Evolutionary conservation across 441 rosid genomes (phyloP), one percentile per base, ranked within the genome.

Genomic region (Euphorbia corollata): DNA sequence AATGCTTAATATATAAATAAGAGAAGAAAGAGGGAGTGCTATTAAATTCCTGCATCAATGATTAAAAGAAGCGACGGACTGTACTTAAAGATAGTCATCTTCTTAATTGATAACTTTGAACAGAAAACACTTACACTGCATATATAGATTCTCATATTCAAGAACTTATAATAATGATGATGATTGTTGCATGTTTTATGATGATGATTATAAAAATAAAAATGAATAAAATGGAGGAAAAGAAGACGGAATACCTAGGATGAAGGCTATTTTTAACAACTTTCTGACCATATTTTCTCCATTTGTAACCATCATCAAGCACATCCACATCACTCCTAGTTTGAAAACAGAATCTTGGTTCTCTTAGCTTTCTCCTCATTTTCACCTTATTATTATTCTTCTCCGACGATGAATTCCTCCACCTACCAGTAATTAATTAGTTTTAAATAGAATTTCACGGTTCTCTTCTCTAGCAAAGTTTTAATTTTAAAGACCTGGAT

Each of bases 261-360:
- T 93, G 97, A 71, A 93, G 97, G 74, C 98, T 90, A 80, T 93
- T 90, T 74, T 93, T 90, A 77, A 93, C 98, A 16, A 93, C 86
- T 83, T 93, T 93, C 80, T 93, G 98, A 71, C 98, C 98, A 72
- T 93, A 93, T 84, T 93, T 93, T 71, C 98, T 87, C 98, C 98
- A 92, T 76, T 88, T 92, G 68, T 92, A 92, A 47, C 98, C 98
- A 54, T 93, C 98, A 68, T 90, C 98, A 10, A 90, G 92, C 41
- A 93, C 97, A 81, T 90, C 97, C 1, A 93, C 85, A 41, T 93
- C 97, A 57, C 96, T 93, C 78, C 96, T 83, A 12, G 98, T 93
- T 77, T 93, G 98, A 80, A 93, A 93, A 77, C 98, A 93, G 78
- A 93, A 93, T 79, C 98, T 88, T 32, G 98, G 98, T 72, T 93